Evolutionary conservation across 805 yeast genomes (phyloP), one percentile per base, ranked within the genome.

Genomic region (Pichia sporocuriosa): DNA sequence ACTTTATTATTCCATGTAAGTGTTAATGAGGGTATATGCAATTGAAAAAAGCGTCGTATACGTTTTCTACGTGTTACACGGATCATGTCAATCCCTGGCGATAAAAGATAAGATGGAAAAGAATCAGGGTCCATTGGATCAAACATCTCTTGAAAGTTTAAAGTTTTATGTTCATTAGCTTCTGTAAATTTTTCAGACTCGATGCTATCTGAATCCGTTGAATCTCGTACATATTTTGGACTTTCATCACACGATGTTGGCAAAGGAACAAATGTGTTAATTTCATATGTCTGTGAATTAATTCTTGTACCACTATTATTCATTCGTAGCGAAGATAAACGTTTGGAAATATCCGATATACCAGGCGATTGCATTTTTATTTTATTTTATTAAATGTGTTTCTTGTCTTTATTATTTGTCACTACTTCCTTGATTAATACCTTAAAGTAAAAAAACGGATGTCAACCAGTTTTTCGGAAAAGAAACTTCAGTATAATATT

Each of bases 1-100:
- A 68, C 48, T 52, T 72, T 71, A 47, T 66, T 61, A 48, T 75
- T 78, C 84, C 89, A 81, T 3, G 67, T 58, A 13, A 84, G 63
- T 4, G 65, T 55, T 24, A 84, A 82, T 11, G 65, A 54, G 2
- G 71, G 73, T 0, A 77, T 63, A 52, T 83, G 80, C 2, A 86
- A 63, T 45, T 59, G 67, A 46, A 85, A 74, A 8, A 61, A 55
- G 15, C 86, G 66, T 51, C 77, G 75, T 17, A 79, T 76, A 49
- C 72, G 73, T 49, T 86, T 84, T 48, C 76, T 76, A 41, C 78
- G 81, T 2, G 95, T 84, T 16, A 86, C 74, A 50, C 86, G 72
- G 23, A 83, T 57, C 46, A 86, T 62, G 2, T 79, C 72, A 13
- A 84, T 55, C 0, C 95, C 95, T 1, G 39, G 21, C 8, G 40